Conservation (phyloP, 257 asterid species). For the Nicotiana undulata region DNA sequence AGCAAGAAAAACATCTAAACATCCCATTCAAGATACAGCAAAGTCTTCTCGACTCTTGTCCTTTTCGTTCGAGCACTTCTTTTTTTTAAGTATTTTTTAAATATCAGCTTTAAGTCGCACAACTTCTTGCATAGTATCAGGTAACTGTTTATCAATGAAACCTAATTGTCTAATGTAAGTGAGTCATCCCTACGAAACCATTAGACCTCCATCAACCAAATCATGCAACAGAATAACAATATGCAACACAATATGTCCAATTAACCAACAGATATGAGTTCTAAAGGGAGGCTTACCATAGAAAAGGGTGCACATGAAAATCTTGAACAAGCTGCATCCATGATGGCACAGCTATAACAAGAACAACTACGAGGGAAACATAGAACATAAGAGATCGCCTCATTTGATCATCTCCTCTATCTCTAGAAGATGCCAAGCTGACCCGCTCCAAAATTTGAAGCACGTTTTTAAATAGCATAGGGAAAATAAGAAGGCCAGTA, state of each 20-base stretch:
- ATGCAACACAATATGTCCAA: not conserved
- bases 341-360: conserved; percentile 58
- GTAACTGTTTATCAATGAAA: not conserved
- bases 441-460: conserved; percentile 32
- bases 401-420: conserved; percentile 32
- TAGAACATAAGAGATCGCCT: conserved; percentile 56
- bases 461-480: conserved; percentile 43
- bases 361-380: conserved; percentile 33
- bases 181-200: not conserved
- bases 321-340: conserved; percentile 88
- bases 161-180: not conserved
- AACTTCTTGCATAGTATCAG: not conserved
- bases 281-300: conserved; percentile 41
- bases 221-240: not conserved
- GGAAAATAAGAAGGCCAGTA: conserved; percentile 70
- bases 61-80: not conserved
- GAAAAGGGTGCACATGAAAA: conserved; percentile 59
- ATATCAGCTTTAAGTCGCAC: not conserved
- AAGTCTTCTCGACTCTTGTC: not conserved
- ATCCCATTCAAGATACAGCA: not conserved
- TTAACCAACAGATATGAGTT: not conserved
- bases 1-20: not conserved
- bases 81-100: not conserved
- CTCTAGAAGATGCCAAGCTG: conserved; percentile 23
- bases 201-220: not conserved